These are phyloP conservation scores for Diaporthe sp. DNA, from an alignment of 2,329 filamentous ascomycete species.

Conservation along the genomic window DNA sequence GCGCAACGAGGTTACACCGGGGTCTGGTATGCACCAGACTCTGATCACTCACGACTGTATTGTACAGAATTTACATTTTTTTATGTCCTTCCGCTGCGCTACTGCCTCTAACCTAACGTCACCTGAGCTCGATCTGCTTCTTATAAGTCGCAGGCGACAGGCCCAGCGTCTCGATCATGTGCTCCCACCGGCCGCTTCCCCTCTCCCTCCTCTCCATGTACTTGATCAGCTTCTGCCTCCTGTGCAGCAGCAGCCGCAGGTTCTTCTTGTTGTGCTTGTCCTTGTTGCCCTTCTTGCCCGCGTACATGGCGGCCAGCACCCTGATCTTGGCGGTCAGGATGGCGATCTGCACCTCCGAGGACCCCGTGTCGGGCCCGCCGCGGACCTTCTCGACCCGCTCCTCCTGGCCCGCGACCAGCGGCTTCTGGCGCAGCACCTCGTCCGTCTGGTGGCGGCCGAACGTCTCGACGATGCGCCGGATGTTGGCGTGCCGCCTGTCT, in stretches of 20 bases:
- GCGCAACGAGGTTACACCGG: slow-evolving; percentile 34
- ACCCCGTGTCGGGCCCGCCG: slow-evolving; percentile 92
- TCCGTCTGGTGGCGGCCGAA: slow-evolving; percentile 96
- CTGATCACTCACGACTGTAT: slow-evolving; percentile 46
- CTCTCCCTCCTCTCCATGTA: slow-evolving; percentile 92
- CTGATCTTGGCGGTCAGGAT: slow-evolving; percentile 96
- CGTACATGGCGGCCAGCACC: slow-evolving; percentile 77
- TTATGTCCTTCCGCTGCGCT: slow-evolving; percentile 42
- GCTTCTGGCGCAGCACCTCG: slow-evolving; percentile 70
- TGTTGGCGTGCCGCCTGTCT: slow-evolving; percentile 84
- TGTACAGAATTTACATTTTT: slow-evolving; percentile 60
- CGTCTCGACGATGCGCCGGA: slow-evolving; percentile 83
- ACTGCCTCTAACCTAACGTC: slow-evolving; percentile 39
- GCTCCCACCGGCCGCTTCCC: slow-evolving; percentile 89
- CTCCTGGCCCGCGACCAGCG: slow-evolving; percentile 56
- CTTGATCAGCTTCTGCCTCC: slow-evolving; percentile 85
- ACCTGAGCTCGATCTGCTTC: slow-evolving; percentile 79
- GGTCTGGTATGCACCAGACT: slow-evolving; percentile 32
- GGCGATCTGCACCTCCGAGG: slow-evolving; percentile 96
- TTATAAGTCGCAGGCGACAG: slow-evolving; percentile 90
- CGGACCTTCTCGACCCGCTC: slow-evolving; percentile 60
- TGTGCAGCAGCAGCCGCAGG: slow-evolving; percentile 85
- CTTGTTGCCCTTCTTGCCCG: slow-evolving; percentile 75
- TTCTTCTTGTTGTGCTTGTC: slow-evolving; percentile 97
- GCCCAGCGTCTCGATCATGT: slow-evolving; percentile 86